These are phyloP conservation scores for Calycina herbarum DNA, from an alignment of 2,329 filamentous ascomycete species.

Conservation along the genomic window DNA sequence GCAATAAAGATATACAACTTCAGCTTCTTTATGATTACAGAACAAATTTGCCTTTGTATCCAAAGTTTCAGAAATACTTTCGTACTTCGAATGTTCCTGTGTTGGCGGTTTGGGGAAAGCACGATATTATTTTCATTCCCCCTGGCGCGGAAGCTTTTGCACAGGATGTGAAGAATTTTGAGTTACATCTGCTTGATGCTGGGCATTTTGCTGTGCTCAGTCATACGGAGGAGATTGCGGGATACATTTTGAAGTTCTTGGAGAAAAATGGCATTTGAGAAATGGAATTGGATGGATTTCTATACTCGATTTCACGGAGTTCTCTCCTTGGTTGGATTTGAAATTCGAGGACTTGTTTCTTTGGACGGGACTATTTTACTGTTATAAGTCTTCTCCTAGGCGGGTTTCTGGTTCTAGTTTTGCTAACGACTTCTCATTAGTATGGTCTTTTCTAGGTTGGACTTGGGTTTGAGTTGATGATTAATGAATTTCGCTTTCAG, in stretches of 20 bases:
- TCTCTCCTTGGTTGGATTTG: too few relatives aligned
- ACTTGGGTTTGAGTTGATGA: too few relatives aligned
- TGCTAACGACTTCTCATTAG: too few relatives aligned
- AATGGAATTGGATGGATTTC: not conserved
- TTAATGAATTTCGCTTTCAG: too few relatives aligned
- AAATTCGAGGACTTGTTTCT: too few relatives aligned
- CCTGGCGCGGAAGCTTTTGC: constrained; percentile 55
- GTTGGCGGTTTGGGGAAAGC: constrained; percentile 58
- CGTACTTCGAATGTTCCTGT: constrained; percentile 51
- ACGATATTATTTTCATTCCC: constrained; percentile 52
- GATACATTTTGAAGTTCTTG: constrained; percentile 31
- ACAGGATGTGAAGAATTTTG: constrained; percentile 49
- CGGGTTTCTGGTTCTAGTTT: too few relatives aligned
- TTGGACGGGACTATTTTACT: too few relatives aligned
- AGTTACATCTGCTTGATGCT: constrained; percentile 52
- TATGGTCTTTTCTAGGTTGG: too few relatives aligned
- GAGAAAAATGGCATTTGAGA: constrained; percentile 28
- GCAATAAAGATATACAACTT: constrained; percentile 54
- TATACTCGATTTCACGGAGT: too few relatives aligned
- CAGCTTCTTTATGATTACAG: constrained; percentile 59
- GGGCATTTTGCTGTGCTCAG: constrained; percentile 53
- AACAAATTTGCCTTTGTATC: constrained; percentile 55
- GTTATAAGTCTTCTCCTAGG: too few relatives aligned
- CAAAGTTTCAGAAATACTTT: constrained; percentile 56
- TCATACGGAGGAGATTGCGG: constrained; percentile 26